Conservation (phyloP, 129 eudicot species). For the Scalesia atractyloides region DNA sequence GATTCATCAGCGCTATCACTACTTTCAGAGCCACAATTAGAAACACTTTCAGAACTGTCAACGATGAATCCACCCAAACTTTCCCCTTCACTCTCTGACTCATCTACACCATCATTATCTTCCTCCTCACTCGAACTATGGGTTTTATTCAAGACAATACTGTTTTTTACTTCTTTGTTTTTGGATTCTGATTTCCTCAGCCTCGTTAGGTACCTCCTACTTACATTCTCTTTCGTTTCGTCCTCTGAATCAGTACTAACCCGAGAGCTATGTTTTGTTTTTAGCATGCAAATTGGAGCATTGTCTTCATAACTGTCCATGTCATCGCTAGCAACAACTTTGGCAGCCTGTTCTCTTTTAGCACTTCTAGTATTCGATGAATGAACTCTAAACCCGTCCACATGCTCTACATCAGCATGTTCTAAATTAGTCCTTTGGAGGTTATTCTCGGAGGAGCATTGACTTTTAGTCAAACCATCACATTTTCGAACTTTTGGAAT, state of each 20-base stretch:
- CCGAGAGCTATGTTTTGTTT: conserved; percentile 16
- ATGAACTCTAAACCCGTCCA: conserved; percentile 12
- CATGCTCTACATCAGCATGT: conserved; percentile 33
- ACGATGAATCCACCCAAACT: conserved; percentile 67
- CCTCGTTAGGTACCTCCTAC: conserved; percentile 32
- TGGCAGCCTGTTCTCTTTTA: conserved; percentile 43
- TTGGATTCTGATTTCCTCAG: conserved; percentile 32
- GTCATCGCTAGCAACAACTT: conserved; percentile 41
- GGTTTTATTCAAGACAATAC: background rate
- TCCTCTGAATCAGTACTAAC: conserved; percentile 1
- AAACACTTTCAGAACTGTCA: conserved; percentile 36
- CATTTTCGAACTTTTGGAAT: conserved; percentile 4
- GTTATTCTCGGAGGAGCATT: background rate
- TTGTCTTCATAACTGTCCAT: conserved; percentile 47
- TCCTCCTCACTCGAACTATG: conserved; percentile 29
- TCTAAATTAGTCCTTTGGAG: conserved; percentile 1
- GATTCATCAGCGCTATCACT: conserved; percentile 31
- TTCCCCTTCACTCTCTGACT: conserved; percentile 45
- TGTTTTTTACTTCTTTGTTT: conserved; percentile 14
- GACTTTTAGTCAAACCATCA: conserved; percentile 2
- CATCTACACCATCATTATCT: conserved; percentile 41
- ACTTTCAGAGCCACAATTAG: conserved; percentile 32
- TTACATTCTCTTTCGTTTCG: conserved; percentile 10
- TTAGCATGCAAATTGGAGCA: conserved; percentile 46
- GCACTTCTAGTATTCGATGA: conserved; percentile 21